Conservation (phyloP, 495 filamentous ascomycete species). For the Talaromyces thailandensis region DNA sequence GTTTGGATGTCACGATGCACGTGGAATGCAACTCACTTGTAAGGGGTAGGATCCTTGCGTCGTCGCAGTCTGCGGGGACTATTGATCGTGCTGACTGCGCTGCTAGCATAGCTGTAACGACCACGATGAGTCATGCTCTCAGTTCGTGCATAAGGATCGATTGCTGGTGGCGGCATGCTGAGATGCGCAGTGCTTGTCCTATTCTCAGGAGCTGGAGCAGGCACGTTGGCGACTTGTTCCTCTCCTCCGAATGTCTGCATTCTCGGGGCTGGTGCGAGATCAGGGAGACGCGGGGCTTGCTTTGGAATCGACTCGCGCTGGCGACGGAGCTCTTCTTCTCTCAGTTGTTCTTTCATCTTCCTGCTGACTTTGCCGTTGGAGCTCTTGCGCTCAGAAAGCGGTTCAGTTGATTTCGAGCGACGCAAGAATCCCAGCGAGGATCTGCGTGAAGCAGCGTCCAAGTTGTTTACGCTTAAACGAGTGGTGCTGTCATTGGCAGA, state of each 20-base stretch:
- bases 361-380: constrained; percentile 59
- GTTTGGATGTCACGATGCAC: not conserved
- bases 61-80: constrained; percentile 86
- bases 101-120: constrained; percentile 94
- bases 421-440: constrained; percentile 58
- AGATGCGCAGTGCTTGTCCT: constrained; percentile 20
- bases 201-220: constrained; percentile 44
- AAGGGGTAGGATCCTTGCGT: constrained; percentile 93
- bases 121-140: constrained; percentile 97
- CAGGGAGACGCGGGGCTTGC: constrained; percentile 71
- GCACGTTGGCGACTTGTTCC: constrained; percentile 53
- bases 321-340: constrained; percentile 58
- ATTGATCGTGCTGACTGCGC: constrained; percentile 84
- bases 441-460: constrained; percentile 15
- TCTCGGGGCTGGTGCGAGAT: constrained; percentile 54
- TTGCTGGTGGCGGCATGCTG: constrained; percentile 29
- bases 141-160: constrained; percentile 70
- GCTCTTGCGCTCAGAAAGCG: constrained; percentile 28
- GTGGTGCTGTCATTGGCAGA: constrained; percentile 14
- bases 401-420: constrained; percentile 71
- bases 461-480: constrained; percentile 5
- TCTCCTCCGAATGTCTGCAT: constrained; percentile 69
- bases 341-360: constrained; percentile 48
- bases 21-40: constrained; percentile 65
- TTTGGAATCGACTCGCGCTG: constrained; percentile 60